Evolutionary conservation across 345 rosid genomes (phyloP).

Genomic region (Citropsis articulata): DNA sequence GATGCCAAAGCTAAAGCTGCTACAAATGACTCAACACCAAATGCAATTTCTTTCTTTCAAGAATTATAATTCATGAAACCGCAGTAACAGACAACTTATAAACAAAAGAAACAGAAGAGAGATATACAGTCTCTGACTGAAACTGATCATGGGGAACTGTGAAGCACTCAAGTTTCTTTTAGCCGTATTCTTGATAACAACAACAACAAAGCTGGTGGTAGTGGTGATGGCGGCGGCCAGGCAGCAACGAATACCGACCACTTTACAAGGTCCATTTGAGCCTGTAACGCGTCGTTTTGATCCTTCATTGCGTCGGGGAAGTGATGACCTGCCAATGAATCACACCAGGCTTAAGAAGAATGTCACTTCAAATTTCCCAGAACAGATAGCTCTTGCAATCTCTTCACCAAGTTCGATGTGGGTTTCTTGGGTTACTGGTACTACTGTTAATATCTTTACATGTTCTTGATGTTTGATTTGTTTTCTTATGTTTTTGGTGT

Average conservation of each 20-base stretch:
- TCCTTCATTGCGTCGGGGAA: slow-evolving; percentile 70
- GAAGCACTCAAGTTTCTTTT: background rate
- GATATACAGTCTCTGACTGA: background rate
- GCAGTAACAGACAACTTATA: too few species aligned
- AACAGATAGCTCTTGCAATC: slow-evolving; percentile 72
- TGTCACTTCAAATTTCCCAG: slow-evolving; percentile 47
- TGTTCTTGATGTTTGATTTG: background rate
- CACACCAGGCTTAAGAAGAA: slow-evolving; percentile 67
- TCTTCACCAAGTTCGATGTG: slow-evolving; percentile 76
- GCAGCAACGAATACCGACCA: slow-evolving; percentile 45
- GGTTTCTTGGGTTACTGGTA: slow-evolving; percentile 96
- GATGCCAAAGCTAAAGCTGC: background rate
- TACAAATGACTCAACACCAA: too few species aligned
- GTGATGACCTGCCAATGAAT: slow-evolving; percentile 71
- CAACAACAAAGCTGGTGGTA: background rate
- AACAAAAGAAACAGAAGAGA: too few species aligned
- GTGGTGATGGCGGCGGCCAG: background rate
- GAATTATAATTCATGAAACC: too few species aligned
- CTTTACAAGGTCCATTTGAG: slow-evolving; percentile 73
- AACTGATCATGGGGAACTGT: background rate
- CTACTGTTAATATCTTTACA: background rate
- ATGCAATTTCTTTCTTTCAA: too few species aligned
- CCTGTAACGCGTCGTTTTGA: slow-evolving; percentile 67
- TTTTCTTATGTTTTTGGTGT: background rate
- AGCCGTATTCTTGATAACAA: slow-evolving; percentile 16